A percentile compares a stretch with the other conserved stretches of the same genome.
phyloP scores from a whole-genome alignment of 139 green algal species.

The Chlamydomonas eustigma region DNA sequence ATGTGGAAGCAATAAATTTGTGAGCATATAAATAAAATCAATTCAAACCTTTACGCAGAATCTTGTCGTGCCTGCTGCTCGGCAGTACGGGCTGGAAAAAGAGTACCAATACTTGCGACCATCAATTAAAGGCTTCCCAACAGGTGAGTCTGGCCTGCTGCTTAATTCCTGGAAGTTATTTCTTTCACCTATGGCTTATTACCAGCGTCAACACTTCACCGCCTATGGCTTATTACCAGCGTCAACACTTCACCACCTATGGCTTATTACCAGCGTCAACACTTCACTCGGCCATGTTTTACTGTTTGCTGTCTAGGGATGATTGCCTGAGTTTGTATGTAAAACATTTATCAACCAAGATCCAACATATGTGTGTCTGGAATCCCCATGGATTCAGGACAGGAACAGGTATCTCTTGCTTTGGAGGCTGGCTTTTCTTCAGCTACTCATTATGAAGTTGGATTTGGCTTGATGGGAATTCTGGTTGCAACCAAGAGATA shows the following conservation, averaged over 20 bases:
- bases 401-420: conserved; percentile 68
- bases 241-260: too few species aligned
- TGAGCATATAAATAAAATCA: too few species aligned
- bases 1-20: too few species aligned
- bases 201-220: too few species aligned
- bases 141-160: conserved; percentile 27
- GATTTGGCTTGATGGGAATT: conserved; percentile 84
- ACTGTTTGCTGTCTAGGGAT: too few species aligned
- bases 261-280: too few species aligned
- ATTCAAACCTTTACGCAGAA: conserved; percentile 61
- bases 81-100: conserved; percentile 58
- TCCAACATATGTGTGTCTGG: background rate
- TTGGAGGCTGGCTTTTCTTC: conserved; percentile 66
- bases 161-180: background rate
- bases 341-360: background rate
- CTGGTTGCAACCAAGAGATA: conserved; percentile 43
- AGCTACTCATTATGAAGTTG: conserved; percentile 79
- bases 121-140: conserved; percentile 86
- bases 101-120: conserved; percentile 93
- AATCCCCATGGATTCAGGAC: conserved; percentile 24
- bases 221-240: too few species aligned
- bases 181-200: too few species aligned
- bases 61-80: conserved; percentile 85
- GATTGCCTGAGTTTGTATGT: background rate
- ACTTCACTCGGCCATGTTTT: too few species aligned